Evolutionary conservation across 1,284 basidiomycete species (phyloP), one percentile per base, ranked within the genome.

Genomic region (Fomes fomentarius): DNA sequence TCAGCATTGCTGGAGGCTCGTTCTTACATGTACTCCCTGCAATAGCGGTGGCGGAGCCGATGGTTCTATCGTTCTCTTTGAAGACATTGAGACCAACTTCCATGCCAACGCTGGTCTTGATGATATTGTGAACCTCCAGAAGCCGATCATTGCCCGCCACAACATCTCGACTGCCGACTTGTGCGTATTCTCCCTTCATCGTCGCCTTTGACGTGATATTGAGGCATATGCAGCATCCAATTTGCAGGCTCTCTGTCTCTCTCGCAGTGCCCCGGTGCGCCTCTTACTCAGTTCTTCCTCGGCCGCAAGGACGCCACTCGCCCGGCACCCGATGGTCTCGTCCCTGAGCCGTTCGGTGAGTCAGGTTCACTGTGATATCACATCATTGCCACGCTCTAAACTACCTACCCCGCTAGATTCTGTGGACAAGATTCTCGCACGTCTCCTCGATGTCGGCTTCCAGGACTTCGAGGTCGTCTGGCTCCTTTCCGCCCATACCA

Each of bases 231-330:
- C 43, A 66, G 63, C 47, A 65, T 68, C 28, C 63, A 65, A 42
- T 66, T 68, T 38, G 63, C 66, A 15, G 66, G 62, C 31, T 66
- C 67, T 1, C 68, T 69, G 43, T 65, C 59, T 14, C 56, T 66
- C 12, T 49, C 52, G n/a, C 65, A 65, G 50, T 68, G 67, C 56
- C 60, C 63, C 22, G 67, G 67, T 54, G 66, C 65, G 35, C 40
- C 66, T 60, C 57, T 28, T 0, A 51, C 66, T 28, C 37, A 63
- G n/a, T 65, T 65, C 63, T 52, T 65, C 21, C 43, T 63, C 33
- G 66, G 67, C 25, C 47, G 54, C 25, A 51, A 51, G 31, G 42
- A 43, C 22, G 54, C 44, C 30, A 47, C 33, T 7, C 34, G 12
- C 4, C 15, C 34, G 6, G 45, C 45, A 9, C 45, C 45, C 25